A percentile compares a stretch with the other conserved stretches of the same genome.
phyloP scores from a whole-genome alignment of 441 rosid species.

The Brassica hybrid region DNA sequence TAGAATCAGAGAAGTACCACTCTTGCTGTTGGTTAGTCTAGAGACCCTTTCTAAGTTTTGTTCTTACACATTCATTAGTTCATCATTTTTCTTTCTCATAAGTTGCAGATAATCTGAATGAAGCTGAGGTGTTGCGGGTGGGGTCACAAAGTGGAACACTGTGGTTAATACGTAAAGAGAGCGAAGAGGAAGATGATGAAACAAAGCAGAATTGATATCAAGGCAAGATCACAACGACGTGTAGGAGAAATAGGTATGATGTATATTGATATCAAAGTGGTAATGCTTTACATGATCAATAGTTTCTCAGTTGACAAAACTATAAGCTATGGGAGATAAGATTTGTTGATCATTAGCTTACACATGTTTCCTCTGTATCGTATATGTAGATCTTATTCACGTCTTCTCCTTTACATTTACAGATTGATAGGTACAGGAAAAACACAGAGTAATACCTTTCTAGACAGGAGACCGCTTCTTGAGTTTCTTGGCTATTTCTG shows the following conservation, averaged over 20 bases:
- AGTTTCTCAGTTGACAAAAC: neutral
- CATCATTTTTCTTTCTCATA: neutral
- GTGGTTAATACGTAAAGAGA: neutral
- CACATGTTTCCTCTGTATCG: neutral
- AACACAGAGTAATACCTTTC: slow-evolving; percentile 1
- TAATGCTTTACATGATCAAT: neutral
- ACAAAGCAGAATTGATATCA: neutral
- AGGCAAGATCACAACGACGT: neutral
- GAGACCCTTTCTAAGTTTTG: neutral
- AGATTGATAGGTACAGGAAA: neutral
- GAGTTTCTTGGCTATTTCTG: slow-evolving; percentile 75
- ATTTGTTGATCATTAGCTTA: neutral
- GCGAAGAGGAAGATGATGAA: neutral
- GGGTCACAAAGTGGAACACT: neutral
- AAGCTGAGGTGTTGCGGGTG: neutral
- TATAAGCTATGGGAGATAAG: neutral
- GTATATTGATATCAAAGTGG: neutral
- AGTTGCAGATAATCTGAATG: neutral
- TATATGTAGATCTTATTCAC: neutral
- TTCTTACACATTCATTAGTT: neutral
- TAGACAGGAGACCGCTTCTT: slow-evolving; percentile 36
- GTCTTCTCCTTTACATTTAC: neutral
- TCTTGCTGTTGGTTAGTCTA: neutral
- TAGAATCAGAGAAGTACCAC: neutral
- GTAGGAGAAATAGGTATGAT: neutral